Percentiles rank a stretch among this genome's conserved stretches.
These are phyloP conservation scores for Fonsecaea pugnacius DNA, from an alignment of 2,329 filamentous ascomycete genomes.

Conservation along the genomic window DNA sequence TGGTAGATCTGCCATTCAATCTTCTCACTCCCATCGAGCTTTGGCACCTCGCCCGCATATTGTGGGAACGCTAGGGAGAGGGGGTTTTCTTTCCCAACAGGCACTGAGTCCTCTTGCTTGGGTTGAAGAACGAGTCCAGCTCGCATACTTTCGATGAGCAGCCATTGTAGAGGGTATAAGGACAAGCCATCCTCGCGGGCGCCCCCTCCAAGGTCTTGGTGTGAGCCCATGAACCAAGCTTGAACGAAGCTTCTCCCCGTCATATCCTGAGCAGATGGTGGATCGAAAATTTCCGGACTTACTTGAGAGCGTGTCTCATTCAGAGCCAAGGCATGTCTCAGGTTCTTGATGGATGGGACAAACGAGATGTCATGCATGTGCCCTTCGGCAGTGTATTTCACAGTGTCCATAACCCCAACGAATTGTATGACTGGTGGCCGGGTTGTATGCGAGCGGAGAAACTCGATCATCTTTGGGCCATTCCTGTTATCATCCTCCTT, in stretches of 20 bases:
- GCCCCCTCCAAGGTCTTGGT: constrained; percentile 47
- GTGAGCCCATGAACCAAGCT: constrained; percentile 49
- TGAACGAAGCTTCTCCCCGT: constrained; percentile 41
- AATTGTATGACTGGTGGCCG: constrained; percentile 45
- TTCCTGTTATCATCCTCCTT: constrained; percentile 33
- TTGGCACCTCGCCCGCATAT: constrained; percentile 31
- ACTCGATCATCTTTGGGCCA: constrained; percentile 32
- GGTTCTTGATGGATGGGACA: constrained; percentile 43
- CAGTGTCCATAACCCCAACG: constrained; percentile 46
- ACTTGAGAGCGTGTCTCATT: constrained; percentile 44
- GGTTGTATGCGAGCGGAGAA: constrained; percentile 30
- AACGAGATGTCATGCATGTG: constrained; percentile 41
- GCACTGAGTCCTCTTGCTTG: neutral
- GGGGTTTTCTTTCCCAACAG: constrained; percentile 6
- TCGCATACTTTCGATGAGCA: constrained; percentile 44
- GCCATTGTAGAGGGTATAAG: constrained; percentile 52
- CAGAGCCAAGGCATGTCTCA: constrained; percentile 48
- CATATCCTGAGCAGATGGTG: constrained; percentile 31
- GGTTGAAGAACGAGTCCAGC: constrained; percentile 41
- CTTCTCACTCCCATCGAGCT: constrained; percentile 27
- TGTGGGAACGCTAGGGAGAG: constrained; percentile 33
- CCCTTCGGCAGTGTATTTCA: constrained; percentile 40
- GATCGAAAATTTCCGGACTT: constrained; percentile 39
- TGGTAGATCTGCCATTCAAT: constrained; percentile 34
- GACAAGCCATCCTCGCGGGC: constrained; percentile 45